Evolutionary conservation across 805 yeast species (phyloP).

Genomic region (Wickerhamomyces alni): DNA sequence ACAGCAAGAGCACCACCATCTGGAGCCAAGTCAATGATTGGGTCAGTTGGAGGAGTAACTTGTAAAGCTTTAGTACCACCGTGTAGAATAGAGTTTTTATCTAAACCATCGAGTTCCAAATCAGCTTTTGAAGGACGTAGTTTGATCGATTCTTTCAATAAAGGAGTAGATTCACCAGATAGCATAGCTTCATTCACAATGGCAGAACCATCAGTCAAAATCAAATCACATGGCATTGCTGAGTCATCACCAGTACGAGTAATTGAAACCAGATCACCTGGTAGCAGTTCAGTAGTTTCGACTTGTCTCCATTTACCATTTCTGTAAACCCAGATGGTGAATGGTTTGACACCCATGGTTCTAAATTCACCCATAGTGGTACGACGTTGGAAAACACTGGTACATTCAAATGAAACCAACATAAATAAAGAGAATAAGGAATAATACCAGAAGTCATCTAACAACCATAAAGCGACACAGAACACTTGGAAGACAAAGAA

Average conservation of each 20-base stretch:
- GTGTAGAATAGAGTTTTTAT: constrained; percentile 80
- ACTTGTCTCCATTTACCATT: constrained; percentile 62
- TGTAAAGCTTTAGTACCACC: constrained; percentile 97
- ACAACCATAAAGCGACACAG: constrained; percentile 91
- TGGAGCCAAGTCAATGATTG: constrained; percentile 52
- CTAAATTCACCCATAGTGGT: constrained; percentile 92
- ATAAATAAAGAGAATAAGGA: constrained; percentile 87
- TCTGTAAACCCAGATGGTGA: constrained; percentile 67
- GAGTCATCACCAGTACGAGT: constrained; percentile 86
- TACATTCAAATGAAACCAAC: constrained; percentile 88
- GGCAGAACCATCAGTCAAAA: constrained; percentile 83
- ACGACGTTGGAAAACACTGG: constrained; percentile 94
- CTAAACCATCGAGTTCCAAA: constrained; percentile 74
- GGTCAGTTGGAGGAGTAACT: constrained; percentile 63
- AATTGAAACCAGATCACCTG: constrained; percentile 86
- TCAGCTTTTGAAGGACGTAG: constrained; percentile 69
- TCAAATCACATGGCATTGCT: constrained; percentile 90
- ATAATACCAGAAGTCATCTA: constrained; percentile 96
- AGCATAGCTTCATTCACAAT: constrained; percentile 98
- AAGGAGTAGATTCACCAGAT: constrained; percentile 96
- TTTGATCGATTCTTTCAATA: constrained; percentile 84
- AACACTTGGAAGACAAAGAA: constrained; percentile 95
- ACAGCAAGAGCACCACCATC: constrained; percentile 89
- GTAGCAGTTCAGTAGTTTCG: constrained; percentile 71
- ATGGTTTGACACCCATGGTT: constrained; percentile 96